A percentile compares a stretch with the other conserved stretches of the same genome.
Evolutionary conservation across 306 rosid genomes (phyloP).

Genomic region (Lathyrus oleraceus): DNA sequence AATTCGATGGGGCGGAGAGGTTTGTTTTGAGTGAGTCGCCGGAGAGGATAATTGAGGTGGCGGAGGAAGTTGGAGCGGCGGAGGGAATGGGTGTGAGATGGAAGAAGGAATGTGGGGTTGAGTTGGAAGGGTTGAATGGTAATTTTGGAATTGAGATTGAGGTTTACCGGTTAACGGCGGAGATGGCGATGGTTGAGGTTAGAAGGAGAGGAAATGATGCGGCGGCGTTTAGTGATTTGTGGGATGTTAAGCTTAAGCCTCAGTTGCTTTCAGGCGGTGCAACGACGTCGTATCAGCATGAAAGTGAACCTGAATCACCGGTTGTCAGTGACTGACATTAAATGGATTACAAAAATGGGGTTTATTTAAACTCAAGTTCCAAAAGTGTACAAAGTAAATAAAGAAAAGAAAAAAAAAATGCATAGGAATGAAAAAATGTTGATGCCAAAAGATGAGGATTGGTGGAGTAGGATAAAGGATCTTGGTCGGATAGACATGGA

Average conservation of each 20-base stretch:
- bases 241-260: slow-evolving; percentile 45
- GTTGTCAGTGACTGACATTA: slow-evolving; percentile 7
- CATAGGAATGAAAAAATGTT: neutral
- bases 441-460: neutral
- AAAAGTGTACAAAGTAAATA: slow-evolving; percentile 4
- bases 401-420: neutral
- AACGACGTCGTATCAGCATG: slow-evolving; percentile 21
- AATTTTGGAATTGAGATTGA: slow-evolving; percentile 36
- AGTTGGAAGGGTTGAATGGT: slow-evolving; percentile 41
- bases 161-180: slow-evolving; percentile 41
- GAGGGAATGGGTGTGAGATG: slow-evolving; percentile 39
- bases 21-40: slow-evolving; percentile 27
- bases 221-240: neutral
- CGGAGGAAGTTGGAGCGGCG: slow-evolving; percentile 34
- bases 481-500: neutral
- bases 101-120: slow-evolving; percentile 47
- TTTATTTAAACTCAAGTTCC: neutral
- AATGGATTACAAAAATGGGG: neutral
- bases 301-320: neutral
- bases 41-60: slow-evolving; percentile 35
- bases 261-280: slow-evolving; percentile 27
- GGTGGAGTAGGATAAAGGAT: neutral
- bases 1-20: slow-evolving; percentile 8
- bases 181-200: slow-evolving; percentile 40
- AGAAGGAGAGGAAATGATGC: slow-evolving; percentile 20